Conservation (phyloP, 352 stramenopile species). For the Pelagophyceae sp. region DNA sequence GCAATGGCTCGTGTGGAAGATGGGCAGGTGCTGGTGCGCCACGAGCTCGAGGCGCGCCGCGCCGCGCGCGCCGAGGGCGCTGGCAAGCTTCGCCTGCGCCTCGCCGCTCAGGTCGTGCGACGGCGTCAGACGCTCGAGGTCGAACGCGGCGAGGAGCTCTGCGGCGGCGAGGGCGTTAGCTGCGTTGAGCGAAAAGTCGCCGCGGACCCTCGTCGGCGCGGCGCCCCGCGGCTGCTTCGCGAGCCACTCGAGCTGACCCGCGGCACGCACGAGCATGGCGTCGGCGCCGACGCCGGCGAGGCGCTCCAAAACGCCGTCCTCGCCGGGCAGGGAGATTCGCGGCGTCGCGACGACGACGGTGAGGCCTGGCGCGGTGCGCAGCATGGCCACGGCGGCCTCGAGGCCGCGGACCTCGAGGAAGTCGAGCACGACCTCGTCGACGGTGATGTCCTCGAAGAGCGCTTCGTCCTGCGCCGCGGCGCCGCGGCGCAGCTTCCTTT, state of each 20-base stretch:
- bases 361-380: conserved; percentile 32
- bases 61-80: conserved; percentile 27
- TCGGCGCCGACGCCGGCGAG: conserved; percentile 43
- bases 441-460: background rate
- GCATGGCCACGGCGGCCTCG: conserved; percentile 34
- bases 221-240: conserved; percentile 36
- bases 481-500: background rate
- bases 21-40: conserved; percentile 47
- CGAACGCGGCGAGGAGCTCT: conserved; percentile 31
- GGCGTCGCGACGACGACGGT: conserved; percentile 42
- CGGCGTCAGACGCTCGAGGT: conserved; percentile 38
- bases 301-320: conserved; percentile 47
- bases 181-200: conserved; percentile 53
- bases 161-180: conserved; percentile 45
- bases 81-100: conserved; percentile 42
- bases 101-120: conserved; percentile 46
- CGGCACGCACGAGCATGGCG: conserved; percentile 42
- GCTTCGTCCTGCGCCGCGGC: background rate
- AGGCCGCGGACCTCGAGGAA: conserved; percentile 55
- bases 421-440: conserved; percentile 53
- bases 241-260: conserved; percentile 40
- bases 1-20: conserved; percentile 54
- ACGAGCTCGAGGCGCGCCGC: conserved; percentile 40
- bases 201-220: conserved; percentile 42
- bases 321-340: conserved; percentile 48